Percentiles rank a stretch among this genome's conserved stretches.
Evolutionary conservation across 2,329 filamentous ascomycete species (phyloP).

Genomic region (Elsinoe ampelina): DNA sequence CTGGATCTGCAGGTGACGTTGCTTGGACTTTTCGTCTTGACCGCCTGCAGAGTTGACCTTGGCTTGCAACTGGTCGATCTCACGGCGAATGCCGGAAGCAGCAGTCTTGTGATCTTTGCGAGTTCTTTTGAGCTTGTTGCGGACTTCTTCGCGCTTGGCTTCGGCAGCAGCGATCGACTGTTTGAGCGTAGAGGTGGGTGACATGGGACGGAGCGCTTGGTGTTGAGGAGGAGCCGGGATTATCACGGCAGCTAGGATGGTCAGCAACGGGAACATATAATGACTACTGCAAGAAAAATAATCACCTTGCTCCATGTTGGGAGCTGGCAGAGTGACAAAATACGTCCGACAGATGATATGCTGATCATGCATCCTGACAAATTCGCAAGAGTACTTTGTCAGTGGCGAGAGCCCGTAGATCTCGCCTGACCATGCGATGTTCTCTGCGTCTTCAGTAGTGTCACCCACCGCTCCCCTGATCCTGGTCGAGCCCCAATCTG

Average conservation of each 20-base stretch:
- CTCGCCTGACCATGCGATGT: conserved; percentile 53
- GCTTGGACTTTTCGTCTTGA: conserved; percentile 65
- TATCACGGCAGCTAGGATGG: conserved; percentile 22
- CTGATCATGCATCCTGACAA: conserved; percentile 58
- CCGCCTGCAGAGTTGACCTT: conserved; percentile 59
- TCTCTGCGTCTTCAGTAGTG: conserved; percentile 29
- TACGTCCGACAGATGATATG: conserved; percentile 61
- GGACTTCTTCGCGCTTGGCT: conserved; percentile 59
- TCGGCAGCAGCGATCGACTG: conserved; percentile 67
- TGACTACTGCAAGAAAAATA: conserved; percentile 19
- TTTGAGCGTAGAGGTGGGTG: conserved; percentile 65
- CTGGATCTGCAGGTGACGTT: conserved; percentile 65
- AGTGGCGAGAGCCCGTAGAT: conserved; percentile 59
- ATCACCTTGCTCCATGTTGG: conserved; percentile 50
- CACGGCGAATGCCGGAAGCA: conserved; percentile 58
- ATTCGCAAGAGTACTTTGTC: conserved; percentile 71
- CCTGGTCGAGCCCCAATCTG: conserved; percentile 67
- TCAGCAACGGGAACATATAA: background rate
- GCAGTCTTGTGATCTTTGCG: conserved; percentile 68
- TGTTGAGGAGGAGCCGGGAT: conserved; percentile 43
- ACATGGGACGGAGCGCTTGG: conserved; percentile 60
- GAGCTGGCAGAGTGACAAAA: conserved; percentile 56
- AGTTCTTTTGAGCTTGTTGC: conserved; percentile 56
- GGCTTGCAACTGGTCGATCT: conserved; percentile 59
- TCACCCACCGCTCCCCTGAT: conserved; percentile 45